Evolutionary conservation across 257 asterid genomes (phyloP), one percentile per base, ranked within the genome.

Genomic region (Primulina eburnea): DNA sequence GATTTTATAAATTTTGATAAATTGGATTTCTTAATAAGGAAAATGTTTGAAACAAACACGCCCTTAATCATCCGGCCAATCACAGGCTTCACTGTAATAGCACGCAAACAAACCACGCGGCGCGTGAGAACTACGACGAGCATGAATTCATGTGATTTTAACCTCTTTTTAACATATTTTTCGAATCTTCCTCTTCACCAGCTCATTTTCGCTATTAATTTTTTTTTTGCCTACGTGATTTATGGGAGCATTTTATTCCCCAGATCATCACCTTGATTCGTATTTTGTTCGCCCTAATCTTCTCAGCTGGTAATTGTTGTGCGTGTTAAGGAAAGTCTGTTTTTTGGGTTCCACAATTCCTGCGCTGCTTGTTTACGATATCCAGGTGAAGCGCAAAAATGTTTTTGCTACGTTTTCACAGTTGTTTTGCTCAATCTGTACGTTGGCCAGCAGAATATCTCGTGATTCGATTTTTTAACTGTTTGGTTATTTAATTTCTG

Each of bases 311-410:
- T 28, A 64, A 59, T 67, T 73, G 60, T 73, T 73, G n/a, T 28
- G 17, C 20, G 8, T 50, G 57, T 50, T 50, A 17, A 50, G 57
- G 34, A 64, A 32, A 34, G 55, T 50, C 59, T 21, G 7, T 16
- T 60, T 35, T 28, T 73, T 78, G 77, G 71, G 65, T 55, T 70
- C 66, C 58, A 34, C 71, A 21, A 43, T 61, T 78, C 33, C 62
- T 47, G 73, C 62, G 69, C 74, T 32, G 64, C n/a, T 14, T 33
- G 68, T 71, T 30, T 77, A 76, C 81, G 58, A 62, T 52, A 35
- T 76, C 74, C 77, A 78, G 83, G 83, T 78, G 53, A 75, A 43
- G 64, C 33, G 16, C 65, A 76, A 35, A 52, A 50, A 61, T 7
- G 1, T 37, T 20, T 38, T 53, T 35, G 33, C 32, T 6, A 37